These are phyloP conservation scores for Arachis hypogaea DNA, from an alignment of 306 rosid species.

Conservation along the genomic window DNA sequence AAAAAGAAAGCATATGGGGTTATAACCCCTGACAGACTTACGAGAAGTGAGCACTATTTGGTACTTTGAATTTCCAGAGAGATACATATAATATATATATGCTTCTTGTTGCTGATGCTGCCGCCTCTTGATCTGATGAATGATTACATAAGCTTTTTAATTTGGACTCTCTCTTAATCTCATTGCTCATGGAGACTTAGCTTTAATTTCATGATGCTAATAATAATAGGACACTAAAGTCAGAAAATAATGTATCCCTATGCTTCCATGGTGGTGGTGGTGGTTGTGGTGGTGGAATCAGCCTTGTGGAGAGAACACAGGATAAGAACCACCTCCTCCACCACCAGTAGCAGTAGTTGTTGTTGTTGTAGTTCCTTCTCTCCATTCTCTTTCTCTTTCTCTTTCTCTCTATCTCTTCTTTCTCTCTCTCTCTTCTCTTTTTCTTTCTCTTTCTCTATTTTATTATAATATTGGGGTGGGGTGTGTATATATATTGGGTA, in stretches of 20 bases:
- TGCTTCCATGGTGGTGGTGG: neutral
- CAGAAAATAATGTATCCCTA: neutral
- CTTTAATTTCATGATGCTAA: no score
- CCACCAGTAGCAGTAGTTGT: no score
- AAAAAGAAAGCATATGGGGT: neutral
- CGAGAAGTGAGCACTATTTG: constrained; percentile 53
- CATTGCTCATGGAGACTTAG: constrained; percentile 29
- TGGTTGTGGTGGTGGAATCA: neutral
- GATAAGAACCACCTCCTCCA: neutral
- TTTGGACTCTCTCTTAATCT: constrained; percentile 12
- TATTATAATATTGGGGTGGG: no score
- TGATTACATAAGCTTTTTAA: constrained; percentile 9
- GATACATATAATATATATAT: no score
- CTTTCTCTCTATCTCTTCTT: neutral
- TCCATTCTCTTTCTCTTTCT: no score
- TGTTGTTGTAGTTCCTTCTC: no score
- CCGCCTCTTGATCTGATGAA: constrained; percentile 12
- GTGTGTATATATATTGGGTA: no score
- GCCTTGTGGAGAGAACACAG: constrained; percentile 1
- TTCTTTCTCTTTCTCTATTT: no score
- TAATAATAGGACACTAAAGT: no score
- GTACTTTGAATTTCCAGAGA: neutral
- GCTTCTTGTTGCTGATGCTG: neutral
- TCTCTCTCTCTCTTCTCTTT: neutral
- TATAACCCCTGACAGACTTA: constrained; percentile 48